A percentile compares a stretch with the other conserved stretches of the same genome.
Evolutionary conservation across 805 yeast genomes (phyloP).

Genomic region (Candida xyloterini): DNA sequence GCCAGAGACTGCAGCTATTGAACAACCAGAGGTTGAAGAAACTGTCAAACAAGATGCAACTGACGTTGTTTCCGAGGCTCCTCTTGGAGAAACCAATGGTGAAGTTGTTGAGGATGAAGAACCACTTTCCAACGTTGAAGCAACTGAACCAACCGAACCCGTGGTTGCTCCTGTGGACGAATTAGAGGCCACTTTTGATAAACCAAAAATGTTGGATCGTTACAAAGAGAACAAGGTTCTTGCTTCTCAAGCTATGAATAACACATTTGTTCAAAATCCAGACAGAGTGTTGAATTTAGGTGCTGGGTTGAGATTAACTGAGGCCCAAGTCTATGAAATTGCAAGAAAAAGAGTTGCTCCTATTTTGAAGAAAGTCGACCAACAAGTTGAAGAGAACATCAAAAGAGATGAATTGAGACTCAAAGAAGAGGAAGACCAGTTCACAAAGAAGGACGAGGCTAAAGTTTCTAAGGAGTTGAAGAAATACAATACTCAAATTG

Average conservation of each 20-base stretch:
- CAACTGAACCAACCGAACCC: conserved; percentile 14
- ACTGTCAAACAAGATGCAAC: conserved; percentile 16
- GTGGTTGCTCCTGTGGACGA: conserved; percentile 31
- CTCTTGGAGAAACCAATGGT: conserved; percentile 10
- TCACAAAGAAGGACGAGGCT: conserved; percentile 31
- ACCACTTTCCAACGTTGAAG: conserved; percentile 12
- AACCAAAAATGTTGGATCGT: conserved; percentile 46
- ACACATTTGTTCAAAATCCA: conserved; percentile 44
- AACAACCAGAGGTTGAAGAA: conserved; percentile 9
- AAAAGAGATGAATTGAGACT: conserved; percentile 39
- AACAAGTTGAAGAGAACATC: conserved; percentile 43
- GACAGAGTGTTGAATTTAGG: conserved; percentile 50
- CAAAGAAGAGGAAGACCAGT: conserved; percentile 38
- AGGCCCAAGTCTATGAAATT: conserved; percentile 52
- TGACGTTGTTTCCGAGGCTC: conserved; percentile 15
- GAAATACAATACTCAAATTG: conserved; percentile 37
- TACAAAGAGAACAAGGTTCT: conserved; percentile 48
- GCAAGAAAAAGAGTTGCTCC: conserved; percentile 57
- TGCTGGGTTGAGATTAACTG: conserved; percentile 51
- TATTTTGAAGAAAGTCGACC: conserved; percentile 47
- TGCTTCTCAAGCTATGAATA: conserved; percentile 45
- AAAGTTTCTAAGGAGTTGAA: conserved; percentile 37
- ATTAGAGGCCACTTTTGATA: conserved; percentile 39
- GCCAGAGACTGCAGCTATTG: conserved; percentile 11
- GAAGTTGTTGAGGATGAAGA: conserved; percentile 9